These are phyloP conservation scores for Amylocarpus encephaloides DNA, from an alignment of 2,329 filamentous ascomycete species.

Conservation along the genomic window DNA sequence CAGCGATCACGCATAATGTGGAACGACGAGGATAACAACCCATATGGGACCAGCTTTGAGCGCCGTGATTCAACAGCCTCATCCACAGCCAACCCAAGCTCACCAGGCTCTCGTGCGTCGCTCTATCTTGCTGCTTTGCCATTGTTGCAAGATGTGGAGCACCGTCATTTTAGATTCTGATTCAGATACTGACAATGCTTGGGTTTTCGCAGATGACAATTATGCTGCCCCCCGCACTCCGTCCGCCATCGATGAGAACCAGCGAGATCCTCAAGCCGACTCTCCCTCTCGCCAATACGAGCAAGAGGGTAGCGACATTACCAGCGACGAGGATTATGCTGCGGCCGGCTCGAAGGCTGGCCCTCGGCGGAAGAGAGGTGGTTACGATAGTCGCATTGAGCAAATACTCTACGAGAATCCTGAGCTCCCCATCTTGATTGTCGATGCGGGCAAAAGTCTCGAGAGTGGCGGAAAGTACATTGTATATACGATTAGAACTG, in stretches of 20 bases:
- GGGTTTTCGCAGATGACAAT: conserved; percentile 44
- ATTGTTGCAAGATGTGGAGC: conserved; percentile 32
- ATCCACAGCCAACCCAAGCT: conserved; percentile 58
- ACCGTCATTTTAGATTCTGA: conserved; percentile 33
- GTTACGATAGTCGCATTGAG: conserved; percentile 92
- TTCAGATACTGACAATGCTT: conserved; percentile 39
- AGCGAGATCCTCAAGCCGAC: conserved; percentile 35
- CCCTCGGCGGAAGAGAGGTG: conserved; percentile 68
- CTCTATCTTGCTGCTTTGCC: conserved; percentile 7
- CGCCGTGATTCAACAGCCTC: conserved; percentile 74
- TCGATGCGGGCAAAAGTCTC: conserved; percentile 88
- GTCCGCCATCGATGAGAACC: conserved; percentile 62
- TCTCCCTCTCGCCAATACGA: conserved; percentile 19
- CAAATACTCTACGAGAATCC: conserved; percentile 96
- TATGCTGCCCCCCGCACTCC: conserved; percentile 42
- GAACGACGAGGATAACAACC: conserved; percentile 99
- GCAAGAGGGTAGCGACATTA: conserved; percentile 36
- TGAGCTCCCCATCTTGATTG: conserved; percentile 82
- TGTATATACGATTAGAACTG: conserved; percentile 93
- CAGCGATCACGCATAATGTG: conserved; percentile 70
- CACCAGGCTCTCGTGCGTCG: conserved; percentile 50
- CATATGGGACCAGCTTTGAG: conserved; percentile 86
- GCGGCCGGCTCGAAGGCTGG: conserved; percentile 34
- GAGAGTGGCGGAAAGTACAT: conserved; percentile 92
- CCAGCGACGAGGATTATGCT: conserved; percentile 44